Evolutionary conservation across 495 filamentous ascomycete species (phyloP).

Genomic region (Articulospora tetracladia): DNA sequence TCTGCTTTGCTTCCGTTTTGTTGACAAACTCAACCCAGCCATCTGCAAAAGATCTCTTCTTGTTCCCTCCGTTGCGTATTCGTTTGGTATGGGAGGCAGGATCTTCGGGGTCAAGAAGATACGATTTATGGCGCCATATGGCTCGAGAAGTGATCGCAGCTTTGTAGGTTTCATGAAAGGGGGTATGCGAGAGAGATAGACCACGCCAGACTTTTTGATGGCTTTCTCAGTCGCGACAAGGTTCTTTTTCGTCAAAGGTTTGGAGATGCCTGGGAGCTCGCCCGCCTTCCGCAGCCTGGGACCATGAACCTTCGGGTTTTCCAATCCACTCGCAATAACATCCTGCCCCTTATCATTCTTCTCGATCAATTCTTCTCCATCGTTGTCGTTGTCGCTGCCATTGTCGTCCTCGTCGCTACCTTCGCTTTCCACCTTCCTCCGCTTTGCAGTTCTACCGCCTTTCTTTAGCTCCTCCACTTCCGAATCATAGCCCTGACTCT

Average conservation of each 20-base stretch:
- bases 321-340: slow-evolving; percentile 10
- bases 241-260: slow-evolving; percentile 54
- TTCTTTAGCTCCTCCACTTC: slow-evolving; percentile 63
- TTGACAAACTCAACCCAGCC: slow-evolving; percentile 90
- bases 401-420: slow-evolving; percentile 40
- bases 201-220: slow-evolving; percentile 65
- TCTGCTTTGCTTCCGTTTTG: slow-evolving; percentile 69
- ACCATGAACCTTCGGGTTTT: slow-evolving; percentile 13
- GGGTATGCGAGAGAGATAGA: slow-evolving; percentile 88
- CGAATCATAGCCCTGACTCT: slow-evolving; percentile 61
- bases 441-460: slow-evolving; percentile 58
- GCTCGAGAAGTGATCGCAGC: slow-evolving; percentile 70
- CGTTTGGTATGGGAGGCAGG: slow-evolving; percentile 54
- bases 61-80: slow-evolving; percentile 71
- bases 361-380: slow-evolving; percentile 1
- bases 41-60: slow-evolving; percentile 81
- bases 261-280: slow-evolving; percentile 41
- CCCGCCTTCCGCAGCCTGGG: slow-evolving; percentile 14
- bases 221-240: slow-evolving; percentile 53
- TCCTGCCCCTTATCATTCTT: slow-evolving; percentile 21
- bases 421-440: slow-evolving; percentile 49
- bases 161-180: slow-evolving; percentile 92
- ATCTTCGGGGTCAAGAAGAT: slow-evolving; percentile 83
- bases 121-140: slow-evolving; percentile 74
- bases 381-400: slow-evolving; percentile 31